phyloP scores from a whole-genome alignment of 306 rosid genomes.

The Dryas octopetala region DNA sequence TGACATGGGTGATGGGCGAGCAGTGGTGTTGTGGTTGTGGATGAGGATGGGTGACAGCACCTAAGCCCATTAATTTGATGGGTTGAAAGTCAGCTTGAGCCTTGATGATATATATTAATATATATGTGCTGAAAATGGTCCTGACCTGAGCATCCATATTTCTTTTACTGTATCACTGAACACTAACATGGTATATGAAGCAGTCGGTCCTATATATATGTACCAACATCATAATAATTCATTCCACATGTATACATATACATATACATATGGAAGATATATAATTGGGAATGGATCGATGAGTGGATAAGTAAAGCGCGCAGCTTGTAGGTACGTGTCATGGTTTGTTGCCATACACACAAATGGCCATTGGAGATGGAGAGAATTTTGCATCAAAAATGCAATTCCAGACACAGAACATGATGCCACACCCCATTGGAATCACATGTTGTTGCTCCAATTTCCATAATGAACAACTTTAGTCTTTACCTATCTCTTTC shows the following conservation, averaged over 20 bases:
- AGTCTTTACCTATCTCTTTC: constrained; percentile 22
- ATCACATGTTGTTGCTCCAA: constrained; percentile 52
- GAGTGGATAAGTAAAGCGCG: too few relatives aligned
- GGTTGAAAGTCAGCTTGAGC: not conserved
- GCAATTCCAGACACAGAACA: constrained; percentile 30
- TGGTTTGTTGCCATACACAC: constrained; percentile 21
- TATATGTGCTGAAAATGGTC: not conserved
- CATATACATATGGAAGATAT: too few relatives aligned
- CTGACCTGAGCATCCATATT: not conserved
- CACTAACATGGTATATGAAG: not conserved
- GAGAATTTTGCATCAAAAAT: constrained; percentile 24
- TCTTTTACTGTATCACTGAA: not conserved
- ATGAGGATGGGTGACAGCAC: not conserved
- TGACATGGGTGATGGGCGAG: too few relatives aligned
- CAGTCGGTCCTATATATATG: not conserved
- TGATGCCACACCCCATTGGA: constrained; percentile 49
- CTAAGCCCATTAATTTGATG: not conserved
- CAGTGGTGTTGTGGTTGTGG: too few relatives aligned
- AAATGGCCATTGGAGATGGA: not conserved
- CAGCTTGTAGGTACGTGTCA: constrained; percentile 30
- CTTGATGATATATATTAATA: not conserved
- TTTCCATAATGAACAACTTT: constrained; percentile 19
- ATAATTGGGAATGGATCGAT: too few relatives aligned
- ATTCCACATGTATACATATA: too few relatives aligned
- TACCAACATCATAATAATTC: too few relatives aligned